Percentiles rank a stretch among this genome's conserved stretches.
Conservation (phyloP, 345 rosid species). For the Lepidium sativum region DNA sequence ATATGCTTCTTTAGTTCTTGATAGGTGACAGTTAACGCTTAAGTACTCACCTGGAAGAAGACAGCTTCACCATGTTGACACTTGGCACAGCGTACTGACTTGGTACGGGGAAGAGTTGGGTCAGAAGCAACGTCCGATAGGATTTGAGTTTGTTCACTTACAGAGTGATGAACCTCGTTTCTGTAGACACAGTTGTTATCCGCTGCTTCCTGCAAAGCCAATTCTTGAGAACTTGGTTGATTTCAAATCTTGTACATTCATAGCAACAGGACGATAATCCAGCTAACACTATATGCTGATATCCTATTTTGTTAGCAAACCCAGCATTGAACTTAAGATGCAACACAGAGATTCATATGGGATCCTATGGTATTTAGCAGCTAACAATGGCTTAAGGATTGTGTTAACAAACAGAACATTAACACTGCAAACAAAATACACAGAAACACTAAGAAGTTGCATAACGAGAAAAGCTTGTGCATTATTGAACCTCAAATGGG, state of each 20-base stretch:
- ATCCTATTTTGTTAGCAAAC: neutral
- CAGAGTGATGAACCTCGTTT: conserved; percentile 70
- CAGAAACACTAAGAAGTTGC: neutral
- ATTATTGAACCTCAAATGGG: neutral
- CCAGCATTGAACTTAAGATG: neutral
- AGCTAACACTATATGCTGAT: neutral
- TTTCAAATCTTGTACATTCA: neutral
- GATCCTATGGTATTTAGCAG: neutral
- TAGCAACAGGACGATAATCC: neutral
- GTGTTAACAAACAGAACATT: neutral
- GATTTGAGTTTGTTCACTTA: conserved; percentile 58
- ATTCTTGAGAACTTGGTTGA: neutral
- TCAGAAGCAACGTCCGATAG: conserved; percentile 72
- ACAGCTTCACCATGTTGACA: conserved; percentile 68
- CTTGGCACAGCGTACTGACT: conserved; percentile 44
- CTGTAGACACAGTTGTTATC: conserved; percentile 62
- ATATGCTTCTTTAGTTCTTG: neutral
- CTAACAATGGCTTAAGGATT: neutral
- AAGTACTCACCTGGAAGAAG: conserved; percentile 58
- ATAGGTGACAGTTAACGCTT: neutral
- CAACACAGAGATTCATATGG: neutral
- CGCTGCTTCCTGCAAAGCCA: conserved; percentile 53
- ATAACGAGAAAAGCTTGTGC: neutral
- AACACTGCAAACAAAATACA: neutral
- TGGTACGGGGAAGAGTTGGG: conserved; percentile 83